A percentile compares a stretch with the other conserved stretches of the same genome.
phyloP scores from a whole-genome alignment of 371 early-diverging fungal genomes.

The Coemansia sp. region DNA sequence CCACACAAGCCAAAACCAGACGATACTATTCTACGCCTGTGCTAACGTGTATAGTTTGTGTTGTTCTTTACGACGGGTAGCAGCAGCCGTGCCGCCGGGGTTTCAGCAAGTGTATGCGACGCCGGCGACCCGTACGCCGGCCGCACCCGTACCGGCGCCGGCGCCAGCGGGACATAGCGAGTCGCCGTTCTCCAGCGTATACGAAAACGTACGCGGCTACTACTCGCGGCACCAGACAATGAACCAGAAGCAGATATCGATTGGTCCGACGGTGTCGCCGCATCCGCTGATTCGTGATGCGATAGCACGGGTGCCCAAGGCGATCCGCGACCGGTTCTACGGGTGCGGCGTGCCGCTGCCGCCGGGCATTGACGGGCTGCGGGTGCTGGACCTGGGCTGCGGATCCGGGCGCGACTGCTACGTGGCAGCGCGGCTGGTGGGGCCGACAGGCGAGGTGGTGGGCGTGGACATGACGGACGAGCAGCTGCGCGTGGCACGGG shows the following conservation, averaged over 20 bases:
- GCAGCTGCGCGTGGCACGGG: slow-evolving; percentile 52
- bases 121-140: slow-evolving; percentile 3
- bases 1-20: background rate
- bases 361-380: slow-evolving; percentile 54
- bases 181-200: slow-evolving; percentile 36
- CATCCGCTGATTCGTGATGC: slow-evolving; percentile 51
- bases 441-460: slow-evolving; percentile 50
- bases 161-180: slow-evolving; percentile 5
- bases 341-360: slow-evolving; percentile 57
- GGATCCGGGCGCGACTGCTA: slow-evolving; percentile 58
- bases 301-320: slow-evolving; percentile 40
- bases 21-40: no score
- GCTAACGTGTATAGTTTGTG: no score
- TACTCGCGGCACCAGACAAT: slow-evolving; percentile 46
- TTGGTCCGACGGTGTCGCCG: slow-evolving; percentile 47
- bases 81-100: slow-evolving; percentile 10
- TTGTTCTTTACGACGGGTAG: background rate
- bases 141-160: background rate
- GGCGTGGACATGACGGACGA: slow-evolving; percentile 59
- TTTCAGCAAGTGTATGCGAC: slow-evolving; percentile 13
- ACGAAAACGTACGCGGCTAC: slow-evolving; percentile 51
- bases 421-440: slow-evolving; percentile 55
- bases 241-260: slow-evolving; percentile 38
- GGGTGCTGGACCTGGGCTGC: slow-evolving; percentile 55
- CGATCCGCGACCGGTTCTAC: slow-evolving; percentile 51